These are phyloP conservation scores for Geotrichum restrictum DNA, from an alignment of 1,139 yeast species.

Conservation along the genomic window DNA sequence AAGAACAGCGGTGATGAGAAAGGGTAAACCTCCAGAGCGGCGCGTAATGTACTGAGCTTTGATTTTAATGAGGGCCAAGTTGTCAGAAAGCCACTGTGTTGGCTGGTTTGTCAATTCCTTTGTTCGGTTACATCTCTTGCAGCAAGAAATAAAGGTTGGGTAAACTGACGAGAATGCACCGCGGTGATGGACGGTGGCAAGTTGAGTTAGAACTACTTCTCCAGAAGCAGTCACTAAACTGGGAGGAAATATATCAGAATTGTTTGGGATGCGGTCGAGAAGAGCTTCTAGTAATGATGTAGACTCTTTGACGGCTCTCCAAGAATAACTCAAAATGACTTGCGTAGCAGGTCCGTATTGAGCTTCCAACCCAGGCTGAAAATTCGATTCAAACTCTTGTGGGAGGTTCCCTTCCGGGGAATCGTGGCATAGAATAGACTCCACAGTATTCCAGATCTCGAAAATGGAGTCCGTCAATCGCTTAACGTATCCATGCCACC, in stretches of 20 bases:
- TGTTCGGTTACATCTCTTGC: slow-evolving; percentile 47
- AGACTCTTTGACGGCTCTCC: slow-evolving; percentile 83
- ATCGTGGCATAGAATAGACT: slow-evolving; percentile 58
- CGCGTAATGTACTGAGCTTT: slow-evolving; percentile 72
- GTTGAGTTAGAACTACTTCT: slow-evolving; percentile 56
- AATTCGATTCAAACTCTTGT: slow-evolving; percentile 41
- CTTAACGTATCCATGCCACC: slow-evolving; percentile 26
- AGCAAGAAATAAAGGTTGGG: slow-evolving; percentile 67
- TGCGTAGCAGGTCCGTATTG: slow-evolving; percentile 56
- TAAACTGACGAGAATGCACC: slow-evolving; percentile 89
- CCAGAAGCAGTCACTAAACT: slow-evolving; percentile 45
- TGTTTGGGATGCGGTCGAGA: slow-evolving; percentile 35
- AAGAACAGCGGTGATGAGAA: slow-evolving; percentile 65
- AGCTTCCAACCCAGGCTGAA: slow-evolving; percentile 39
- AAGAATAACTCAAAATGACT: slow-evolving; percentile 64
- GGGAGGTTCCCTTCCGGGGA: slow-evolving; percentile 63
- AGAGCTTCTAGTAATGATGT: slow-evolving; percentile 51
- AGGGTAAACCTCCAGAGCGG: slow-evolving; percentile 90
- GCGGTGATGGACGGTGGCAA: slow-evolving; percentile 73
- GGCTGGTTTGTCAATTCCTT: slow-evolving; percentile 43
- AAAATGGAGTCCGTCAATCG: slow-evolving; percentile 34
- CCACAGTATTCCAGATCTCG: slow-evolving; percentile 52
- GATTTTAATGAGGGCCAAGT: slow-evolving; percentile 50
- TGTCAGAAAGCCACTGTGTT: slow-evolving; percentile 52
- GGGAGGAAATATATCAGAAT: slow-evolving; percentile 25